Evolutionary conservation across 805 yeast genomes (phyloP).

Genomic region (Candida morakotiae): DNA sequence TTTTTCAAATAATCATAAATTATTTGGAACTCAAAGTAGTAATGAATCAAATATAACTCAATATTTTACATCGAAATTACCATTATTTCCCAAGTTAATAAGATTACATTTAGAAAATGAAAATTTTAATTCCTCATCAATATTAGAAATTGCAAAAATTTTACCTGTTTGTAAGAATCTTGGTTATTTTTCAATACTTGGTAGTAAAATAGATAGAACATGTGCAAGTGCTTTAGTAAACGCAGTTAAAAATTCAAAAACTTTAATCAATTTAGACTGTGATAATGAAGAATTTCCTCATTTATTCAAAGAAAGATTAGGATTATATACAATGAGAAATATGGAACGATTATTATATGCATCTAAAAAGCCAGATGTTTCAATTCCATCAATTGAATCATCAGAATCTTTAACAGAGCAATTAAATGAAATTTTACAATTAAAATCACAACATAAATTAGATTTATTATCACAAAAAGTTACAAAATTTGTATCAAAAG

Average conservation of each 20-base stretch:
- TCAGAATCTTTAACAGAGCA: constrained; percentile 22
- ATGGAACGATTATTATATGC: constrained; percentile 56
- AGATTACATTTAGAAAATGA: constrained; percentile 73
- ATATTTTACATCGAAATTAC: constrained; percentile 59
- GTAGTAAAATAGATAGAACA: constrained; percentile 57
- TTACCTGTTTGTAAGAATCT: constrained; percentile 65
- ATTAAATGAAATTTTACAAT: constrained; percentile 26
- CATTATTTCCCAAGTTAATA: constrained; percentile 58
- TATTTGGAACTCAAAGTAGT: constrained; percentile 50
- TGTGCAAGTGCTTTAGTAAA: constrained; percentile 64
- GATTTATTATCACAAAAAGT: constrained; percentile 33
- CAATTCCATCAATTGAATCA: constrained; percentile 4
- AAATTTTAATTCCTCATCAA: constrained; percentile 50
- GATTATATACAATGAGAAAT: constrained; percentile 77
- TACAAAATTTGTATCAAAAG: constrained; percentile 20
- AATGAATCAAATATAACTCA: constrained; percentile 35
- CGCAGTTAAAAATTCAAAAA: constrained; percentile 61
- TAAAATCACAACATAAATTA: constrained; percentile 27
- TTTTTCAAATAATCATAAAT: constrained; percentile 60
- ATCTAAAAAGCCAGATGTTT: constrained; percentile 28
- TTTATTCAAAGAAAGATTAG: constrained; percentile 64
- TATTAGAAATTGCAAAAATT: constrained; percentile 60
- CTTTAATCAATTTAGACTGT: constrained; percentile 65
- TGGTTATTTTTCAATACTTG: constrained; percentile 65
- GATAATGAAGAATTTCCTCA: constrained; percentile 61